Evolutionary conservation across 352 stramenopile species (phyloP).

Genomic region (Globisporangium recalcitrans): DNA sequence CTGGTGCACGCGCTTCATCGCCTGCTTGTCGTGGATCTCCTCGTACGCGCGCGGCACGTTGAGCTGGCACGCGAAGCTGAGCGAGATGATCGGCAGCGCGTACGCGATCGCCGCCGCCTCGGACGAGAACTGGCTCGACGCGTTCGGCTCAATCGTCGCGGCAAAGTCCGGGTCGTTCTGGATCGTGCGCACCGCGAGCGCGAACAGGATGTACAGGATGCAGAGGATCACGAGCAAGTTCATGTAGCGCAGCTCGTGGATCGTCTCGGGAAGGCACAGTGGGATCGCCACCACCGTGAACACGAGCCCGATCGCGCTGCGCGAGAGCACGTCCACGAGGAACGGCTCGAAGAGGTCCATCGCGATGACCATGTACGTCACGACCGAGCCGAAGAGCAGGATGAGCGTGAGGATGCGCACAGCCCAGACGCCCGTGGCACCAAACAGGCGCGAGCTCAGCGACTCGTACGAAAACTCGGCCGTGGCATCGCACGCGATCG

Average conservation of each 20-base stretch:
- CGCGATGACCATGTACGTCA: slow-evolving; percentile 83
- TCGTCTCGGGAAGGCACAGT: slow-evolving; percentile 78
- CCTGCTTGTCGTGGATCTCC: slow-evolving; percentile 66
- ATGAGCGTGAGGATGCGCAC: slow-evolving; percentile 69
- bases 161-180: slow-evolving; percentile 38
- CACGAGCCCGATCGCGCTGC: slow-evolving; percentile 51
- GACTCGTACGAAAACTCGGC: slow-evolving; percentile 76
- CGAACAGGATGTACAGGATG: slow-evolving; percentile 77
- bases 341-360: slow-evolving; percentile 85
- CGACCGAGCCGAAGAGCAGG: slow-evolving; percentile 71
- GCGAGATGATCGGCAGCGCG: slow-evolving; percentile 70
- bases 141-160: slow-evolving; percentile 34
- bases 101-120: slow-evolving; percentile 61
- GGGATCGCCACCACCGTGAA: slow-evolving; percentile 68
- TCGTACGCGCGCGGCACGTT: slow-evolving; percentile 79
- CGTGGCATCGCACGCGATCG: slow-evolving; percentile 52
- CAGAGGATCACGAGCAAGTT: slow-evolving; percentile 76
- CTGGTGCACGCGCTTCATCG: slow-evolving; percentile 64
- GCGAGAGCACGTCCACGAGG: slow-evolving; percentile 44
- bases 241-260: slow-evolving; percentile 76
- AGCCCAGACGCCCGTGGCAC: slow-evolving; percentile 57
- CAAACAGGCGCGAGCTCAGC: slow-evolving; percentile 71
- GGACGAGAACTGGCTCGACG: slow-evolving; percentile 47
- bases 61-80: slow-evolving; percentile 78
- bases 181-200: slow-evolving; percentile 44